A percentile compares a stretch with the other conserved stretches of the same genome.
Conservation (phyloP, 352 stramenopile species). For the Globisporangium splendens region DNA sequence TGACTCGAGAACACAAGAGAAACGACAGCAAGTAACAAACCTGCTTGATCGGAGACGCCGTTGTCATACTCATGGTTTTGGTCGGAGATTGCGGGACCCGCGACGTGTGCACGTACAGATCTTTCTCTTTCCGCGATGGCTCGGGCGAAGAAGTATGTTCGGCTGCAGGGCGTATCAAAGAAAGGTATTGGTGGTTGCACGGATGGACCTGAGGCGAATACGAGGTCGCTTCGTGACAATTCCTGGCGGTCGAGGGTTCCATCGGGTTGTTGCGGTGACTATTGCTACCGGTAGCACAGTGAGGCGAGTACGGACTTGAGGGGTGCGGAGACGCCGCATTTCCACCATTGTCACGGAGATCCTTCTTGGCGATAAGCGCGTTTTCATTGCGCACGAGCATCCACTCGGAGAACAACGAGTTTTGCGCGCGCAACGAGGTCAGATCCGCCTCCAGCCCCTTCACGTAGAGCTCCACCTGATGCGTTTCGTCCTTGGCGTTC, state of each 20-base stretch:
- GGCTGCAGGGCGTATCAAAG: background rate
- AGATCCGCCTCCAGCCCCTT: slow-evolving; percentile 61
- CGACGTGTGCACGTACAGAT: slow-evolving; percentile 27
- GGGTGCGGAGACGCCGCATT: background rate
- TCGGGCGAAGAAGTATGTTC: background rate
- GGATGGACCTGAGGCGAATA: background rate
- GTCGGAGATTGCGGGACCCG: slow-evolving; percentile 22
- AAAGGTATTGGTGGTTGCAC: background rate
- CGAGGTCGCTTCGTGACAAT: background rate
- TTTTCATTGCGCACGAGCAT: slow-evolving; percentile 77
- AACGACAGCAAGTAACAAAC: background rate
- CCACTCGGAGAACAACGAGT: slow-evolving; percentile 72
- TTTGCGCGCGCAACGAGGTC: slow-evolving; percentile 50
- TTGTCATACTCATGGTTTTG: slow-evolving; percentile 35
- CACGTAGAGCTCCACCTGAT: slow-evolving; percentile 36
- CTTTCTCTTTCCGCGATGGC: slow-evolving; percentile 6
- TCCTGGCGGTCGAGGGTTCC: too few relatives aligned
- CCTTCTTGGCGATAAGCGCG: slow-evolving; percentile 21
- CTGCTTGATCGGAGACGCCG: slow-evolving; percentile 35
- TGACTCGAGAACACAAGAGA: too few relatives aligned
- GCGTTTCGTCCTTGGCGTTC: slow-evolving; percentile 42
- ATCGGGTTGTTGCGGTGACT: too few relatives aligned
- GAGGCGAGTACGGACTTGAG: background rate
- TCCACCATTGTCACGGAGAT: background rate
- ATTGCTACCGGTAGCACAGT: background rate